Evolutionary conservation across 2,329 filamentous ascomycete genomes (phyloP).

Genomic region (Hypoxylon sp.): DNA sequence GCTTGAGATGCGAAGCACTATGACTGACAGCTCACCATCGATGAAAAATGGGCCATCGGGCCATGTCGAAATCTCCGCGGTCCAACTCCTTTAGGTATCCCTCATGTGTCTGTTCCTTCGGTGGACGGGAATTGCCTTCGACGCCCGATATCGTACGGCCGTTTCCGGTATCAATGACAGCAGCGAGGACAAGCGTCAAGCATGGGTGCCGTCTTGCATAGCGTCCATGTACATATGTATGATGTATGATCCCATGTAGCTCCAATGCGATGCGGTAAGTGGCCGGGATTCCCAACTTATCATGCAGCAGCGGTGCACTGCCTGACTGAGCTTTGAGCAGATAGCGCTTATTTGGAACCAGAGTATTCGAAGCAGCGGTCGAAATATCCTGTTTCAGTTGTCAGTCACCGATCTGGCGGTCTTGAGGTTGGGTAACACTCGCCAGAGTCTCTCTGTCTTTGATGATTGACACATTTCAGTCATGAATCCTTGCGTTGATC

Average conservation of each 20-base stretch:
- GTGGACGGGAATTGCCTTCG: too few relatives aligned
- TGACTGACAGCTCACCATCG: slow-evolving; percentile 15
- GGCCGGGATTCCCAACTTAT: slow-evolving; percentile 13
- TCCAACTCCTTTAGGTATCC: too few relatives aligned
- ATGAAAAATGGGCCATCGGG: neutral
- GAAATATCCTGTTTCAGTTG: too few relatives aligned
- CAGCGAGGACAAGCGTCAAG: neutral
- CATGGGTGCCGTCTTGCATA: neutral
- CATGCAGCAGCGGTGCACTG: slow-evolving; percentile 22
- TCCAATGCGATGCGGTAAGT: slow-evolving; percentile 12
- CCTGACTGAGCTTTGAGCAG: too few relatives aligned
- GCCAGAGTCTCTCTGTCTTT: slow-evolving; percentile 31
- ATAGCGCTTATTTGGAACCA: too few relatives aligned
- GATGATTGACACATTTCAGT: neutral
- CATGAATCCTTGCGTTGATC: neutral
- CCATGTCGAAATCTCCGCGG: neutral
- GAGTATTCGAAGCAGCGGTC: too few relatives aligned
- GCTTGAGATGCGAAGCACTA: slow-evolving; percentile 16
- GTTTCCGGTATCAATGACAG: neutral
- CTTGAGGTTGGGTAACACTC: too few relatives aligned
- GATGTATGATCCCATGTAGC: slow-evolving; percentile 25
- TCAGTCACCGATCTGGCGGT: too few relatives aligned
- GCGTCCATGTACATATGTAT: too few relatives aligned
- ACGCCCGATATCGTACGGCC: neutral
- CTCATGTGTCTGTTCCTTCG: too few relatives aligned